phyloP scores from a whole-genome alignment of 495 filamentous ascomycete genomes.

The Penicillium tannophilum region DNA sequence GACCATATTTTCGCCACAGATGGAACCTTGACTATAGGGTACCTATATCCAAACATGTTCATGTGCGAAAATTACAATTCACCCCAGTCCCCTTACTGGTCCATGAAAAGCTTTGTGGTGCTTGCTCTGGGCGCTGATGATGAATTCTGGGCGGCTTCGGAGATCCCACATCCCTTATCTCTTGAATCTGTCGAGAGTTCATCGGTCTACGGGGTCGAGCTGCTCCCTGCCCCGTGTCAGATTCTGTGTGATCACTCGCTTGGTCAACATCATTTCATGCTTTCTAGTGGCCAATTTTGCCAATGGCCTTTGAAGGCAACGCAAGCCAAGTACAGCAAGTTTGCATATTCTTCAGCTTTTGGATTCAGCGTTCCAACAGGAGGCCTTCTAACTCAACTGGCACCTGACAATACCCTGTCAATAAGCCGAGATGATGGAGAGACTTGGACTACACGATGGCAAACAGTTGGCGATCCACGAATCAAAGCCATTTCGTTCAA shows the following conservation, averaged over 20 bases:
- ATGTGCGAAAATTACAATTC: slow-evolving; percentile 77
- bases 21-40: slow-evolving; percentile 71
- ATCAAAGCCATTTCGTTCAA: too few relatives aligned
- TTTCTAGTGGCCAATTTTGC: slow-evolving; percentile 22
- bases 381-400: slow-evolving; percentile 13
- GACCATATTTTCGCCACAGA: slow-evolving; percentile 46
- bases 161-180: neutral
- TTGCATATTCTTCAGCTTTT: slow-evolving; percentile 70
- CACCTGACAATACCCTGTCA: slow-evolving; percentile 19
- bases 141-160: slow-evolving; percentile 65
- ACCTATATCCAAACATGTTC: slow-evolving; percentile 74
- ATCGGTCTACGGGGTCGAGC: slow-evolving; percentile 31
- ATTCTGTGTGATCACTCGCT: slow-evolving; percentile 43
- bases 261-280: slow-evolving; percentile 22
- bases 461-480: neutral
- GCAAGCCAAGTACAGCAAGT: slow-evolving; percentile 73
- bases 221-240: slow-evolving; percentile 48
- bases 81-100: slow-evolving; percentile 69
- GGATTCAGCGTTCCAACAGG: slow-evolving; percentile 49
- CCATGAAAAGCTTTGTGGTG: slow-evolving; percentile 68
- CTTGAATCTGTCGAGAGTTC: neutral
- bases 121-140: slow-evolving; percentile 63
- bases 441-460: slow-evolving; percentile 13
- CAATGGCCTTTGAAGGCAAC: slow-evolving; percentile 63
- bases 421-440: slow-evolving; percentile 13